Base-by-base conservation (phyloP, 345 rosid species). In the Eutrema japonicum region DNA sequence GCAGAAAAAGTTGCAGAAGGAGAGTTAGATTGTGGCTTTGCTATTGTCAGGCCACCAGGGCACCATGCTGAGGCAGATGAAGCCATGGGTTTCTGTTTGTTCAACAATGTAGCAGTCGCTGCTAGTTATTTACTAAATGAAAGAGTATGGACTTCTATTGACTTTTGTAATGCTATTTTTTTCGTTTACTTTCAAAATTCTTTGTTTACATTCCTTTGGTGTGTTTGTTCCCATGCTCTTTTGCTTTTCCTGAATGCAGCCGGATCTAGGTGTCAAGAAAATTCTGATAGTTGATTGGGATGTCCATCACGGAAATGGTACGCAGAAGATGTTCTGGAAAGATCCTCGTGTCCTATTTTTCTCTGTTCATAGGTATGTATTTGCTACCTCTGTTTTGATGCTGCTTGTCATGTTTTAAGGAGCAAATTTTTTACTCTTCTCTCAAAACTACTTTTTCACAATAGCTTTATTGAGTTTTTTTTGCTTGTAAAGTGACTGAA, bases 21-120 rank as follows among this genome's bases (percentile, higher is more conserved):
- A 52, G 96, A 95, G 62, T 42, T 92, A 79, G 78, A 86, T 76
- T 86, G 89, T 80, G 97, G 87, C 30, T 93, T 85, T 74, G 96
- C 97, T 49, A 80, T 95, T 78, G 93, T 95, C 65, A 86, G 99
- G 81, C 99, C 99, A n/a, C 97, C 99, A n/a, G 99, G 99, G 4
- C 99, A 95, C 78, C 99, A 95, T 87, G 97, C 99, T 27, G 99
- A 92, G 72, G 77, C 77, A 49, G 77, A 89, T 80, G 81, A 87
- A 81, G 86, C 96, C 3, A 87, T 92, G 97, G 99, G 99, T 10
- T 92, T 92, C 72, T 95, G 99, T 85, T 73, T 92, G 36, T 95
- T 80, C 82, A 95, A 95, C 85, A 95, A 95, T 75, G 87, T 95
- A n/a, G 99, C 97, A 43, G 82, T 88, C 62, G 97, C 97, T 63